Evolutionary conservation across 176 grass and related monocot genomes (phyloP).

Genomic region (Cenchrus fungigraminus): DNA sequence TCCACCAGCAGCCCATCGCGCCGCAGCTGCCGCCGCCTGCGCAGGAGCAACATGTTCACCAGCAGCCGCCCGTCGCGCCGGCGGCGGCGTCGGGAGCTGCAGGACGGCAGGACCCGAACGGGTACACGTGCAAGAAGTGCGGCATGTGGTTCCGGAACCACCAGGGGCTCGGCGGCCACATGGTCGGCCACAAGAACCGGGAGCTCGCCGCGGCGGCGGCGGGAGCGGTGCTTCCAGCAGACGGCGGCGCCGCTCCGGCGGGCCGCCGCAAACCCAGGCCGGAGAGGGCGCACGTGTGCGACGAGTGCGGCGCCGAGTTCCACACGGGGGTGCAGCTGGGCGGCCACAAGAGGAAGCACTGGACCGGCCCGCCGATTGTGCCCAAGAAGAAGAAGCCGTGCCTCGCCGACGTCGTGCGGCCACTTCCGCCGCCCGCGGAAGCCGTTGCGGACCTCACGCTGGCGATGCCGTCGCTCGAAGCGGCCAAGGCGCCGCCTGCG

Average conservation of each 20-base stretch:
- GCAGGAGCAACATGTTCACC: background rate
- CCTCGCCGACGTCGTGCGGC: too few relatives aligned
- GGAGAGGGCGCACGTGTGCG: conserved; percentile 29
- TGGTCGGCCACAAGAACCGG: conserved; percentile 35
- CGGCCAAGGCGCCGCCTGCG: background rate
- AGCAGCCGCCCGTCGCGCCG: background rate
- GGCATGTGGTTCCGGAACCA: background rate
- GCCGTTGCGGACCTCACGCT: background rate
- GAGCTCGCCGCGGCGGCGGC: conserved; percentile 13
- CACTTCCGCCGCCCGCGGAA: background rate
- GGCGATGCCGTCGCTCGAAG: background rate
- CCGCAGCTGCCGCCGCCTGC: background rate
- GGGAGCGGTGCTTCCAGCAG: background rate
- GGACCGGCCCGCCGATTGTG: background rate
- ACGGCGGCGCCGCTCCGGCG: background rate
- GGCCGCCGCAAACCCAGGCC: background rate
- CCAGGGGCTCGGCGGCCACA: conserved; percentile 55
- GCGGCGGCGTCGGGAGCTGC: background rate
- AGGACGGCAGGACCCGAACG: background rate
- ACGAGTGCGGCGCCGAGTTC: background rate
- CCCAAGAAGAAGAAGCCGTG: conserved; percentile 30
- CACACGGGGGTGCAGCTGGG: conserved; percentile 30
- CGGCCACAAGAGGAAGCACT: conserved; percentile 58
- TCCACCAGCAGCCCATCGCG: background rate
- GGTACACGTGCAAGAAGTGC: conserved; percentile 32